These are phyloP conservation scores for Marchantia paleacea DNA, from an alignment of 225 moss, liverwort and hornwort genomes.

Conservation along the genomic window DNA sequence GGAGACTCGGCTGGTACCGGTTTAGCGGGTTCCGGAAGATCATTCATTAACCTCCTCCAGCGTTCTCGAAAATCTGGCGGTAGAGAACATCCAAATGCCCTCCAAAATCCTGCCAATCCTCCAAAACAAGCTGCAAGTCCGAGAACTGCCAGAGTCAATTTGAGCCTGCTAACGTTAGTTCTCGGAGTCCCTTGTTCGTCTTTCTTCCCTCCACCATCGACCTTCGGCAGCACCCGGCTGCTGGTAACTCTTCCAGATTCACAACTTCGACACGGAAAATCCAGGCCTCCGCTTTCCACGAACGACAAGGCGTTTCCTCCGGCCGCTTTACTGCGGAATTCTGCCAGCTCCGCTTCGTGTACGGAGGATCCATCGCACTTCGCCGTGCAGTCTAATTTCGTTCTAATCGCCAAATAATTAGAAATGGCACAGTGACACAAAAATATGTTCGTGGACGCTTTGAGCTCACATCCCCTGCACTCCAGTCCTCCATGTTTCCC, in stretches of 20 bases:
- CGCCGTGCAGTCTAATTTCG: not conserved
- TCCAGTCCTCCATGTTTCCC: not conserved
- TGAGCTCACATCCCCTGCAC: slow-evolving; percentile 12
- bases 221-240: not conserved
- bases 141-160: slow-evolving; percentile 49
- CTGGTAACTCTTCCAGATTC: not conserved
- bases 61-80: slow-evolving; percentile 75
- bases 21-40: slow-evolving; percentile 51
- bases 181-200: not conserved
- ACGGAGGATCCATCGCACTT: not conserved
- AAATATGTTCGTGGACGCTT: not conserved
- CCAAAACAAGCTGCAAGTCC: slow-evolving; percentile 76
- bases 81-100: slow-evolving; percentile 50
- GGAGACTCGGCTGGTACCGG: slow-evolving; percentile 40
- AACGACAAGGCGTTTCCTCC: not conserved
- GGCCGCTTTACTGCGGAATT: not conserved
- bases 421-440: not conserved
- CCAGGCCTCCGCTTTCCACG: not conserved
- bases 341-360: not conserved
- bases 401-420: not conserved
- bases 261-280: not conserved
- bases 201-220: not conserved
- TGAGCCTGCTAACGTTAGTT: not conserved
- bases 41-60: slow-evolving; percentile 67
- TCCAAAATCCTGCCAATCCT: slow-evolving; percentile 53